Evolutionary conservation across 2,329 filamentous ascomycete genomes (phyloP).

Genomic region (Xylariaceae sp.): DNA sequence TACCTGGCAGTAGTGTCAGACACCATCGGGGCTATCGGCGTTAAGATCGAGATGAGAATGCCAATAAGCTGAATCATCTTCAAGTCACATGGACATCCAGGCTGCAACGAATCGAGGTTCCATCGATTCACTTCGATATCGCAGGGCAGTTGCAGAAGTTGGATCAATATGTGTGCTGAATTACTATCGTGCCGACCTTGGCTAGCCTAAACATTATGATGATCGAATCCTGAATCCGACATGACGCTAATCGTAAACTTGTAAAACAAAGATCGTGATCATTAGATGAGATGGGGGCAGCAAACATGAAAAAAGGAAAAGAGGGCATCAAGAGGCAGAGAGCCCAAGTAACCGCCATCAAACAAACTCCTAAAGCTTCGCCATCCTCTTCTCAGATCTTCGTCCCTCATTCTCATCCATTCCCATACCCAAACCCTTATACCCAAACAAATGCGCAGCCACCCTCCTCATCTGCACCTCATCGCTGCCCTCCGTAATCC

Average conservation of each 20-base stretch:
- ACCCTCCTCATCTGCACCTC: conserved; percentile 60
- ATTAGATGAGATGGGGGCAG: neutral
- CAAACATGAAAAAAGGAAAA: neutral
- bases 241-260: neutral
- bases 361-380: conserved; percentile 2
- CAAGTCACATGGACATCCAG: no score
- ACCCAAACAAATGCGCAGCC: conserved; percentile 37
- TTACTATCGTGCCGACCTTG: no score
- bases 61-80: no score
- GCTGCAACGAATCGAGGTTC: no score
- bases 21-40: no score
- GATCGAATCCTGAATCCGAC: no score
- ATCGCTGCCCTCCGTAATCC: conserved; percentile 60
- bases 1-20: no score
- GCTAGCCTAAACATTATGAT: no score
- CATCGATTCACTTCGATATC: no score
- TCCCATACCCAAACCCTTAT: conserved; percentile 17
- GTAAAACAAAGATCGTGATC: neutral
- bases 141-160: no score
- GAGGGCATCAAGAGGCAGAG: neutral
- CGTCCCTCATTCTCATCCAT: neutral
- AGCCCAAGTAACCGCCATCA: neutral
- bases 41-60: no score
- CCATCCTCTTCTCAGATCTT: neutral
- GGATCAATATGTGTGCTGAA: no score